These are phyloP conservation scores for Malassezia japonica DNA, from an alignment of 1,284 basidiomycete species.

Conservation along the genomic window DNA sequence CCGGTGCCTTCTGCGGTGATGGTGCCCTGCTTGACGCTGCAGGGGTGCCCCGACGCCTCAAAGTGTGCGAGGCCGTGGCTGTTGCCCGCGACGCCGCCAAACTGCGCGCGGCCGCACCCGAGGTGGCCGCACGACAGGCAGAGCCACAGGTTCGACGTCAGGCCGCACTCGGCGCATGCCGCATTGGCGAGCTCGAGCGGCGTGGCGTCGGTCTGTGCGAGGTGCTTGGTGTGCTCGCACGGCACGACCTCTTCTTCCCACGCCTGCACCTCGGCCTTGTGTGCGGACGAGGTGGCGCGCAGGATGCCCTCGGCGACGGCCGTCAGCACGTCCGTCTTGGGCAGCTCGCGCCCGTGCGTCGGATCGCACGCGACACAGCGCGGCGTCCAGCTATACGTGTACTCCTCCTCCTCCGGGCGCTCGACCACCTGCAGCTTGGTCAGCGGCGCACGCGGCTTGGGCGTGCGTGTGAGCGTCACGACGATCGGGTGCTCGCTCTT, in stretches of 20 bases:
- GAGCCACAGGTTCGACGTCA: conserved; percentile 71
- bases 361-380: conserved; percentile 60
- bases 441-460: conserved; percentile 63
- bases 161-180: conserved; percentile 31
- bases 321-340: conserved; percentile 47
- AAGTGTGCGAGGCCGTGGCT: conserved; percentile 81
- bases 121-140: conserved; percentile 85
- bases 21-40: conserved; percentile 89
- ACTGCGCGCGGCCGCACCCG: conserved; percentile 80
- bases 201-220: conserved; percentile 54
- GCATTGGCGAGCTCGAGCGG: conserved; percentile 29
- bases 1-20: conserved; percentile 89
- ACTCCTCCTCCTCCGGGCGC: conserved; percentile 80
- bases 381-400: conserved; percentile 60
- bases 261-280: conserved; percentile 85
- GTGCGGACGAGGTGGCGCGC: conserved; percentile 72
- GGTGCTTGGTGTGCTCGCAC: conserved; percentile 75
- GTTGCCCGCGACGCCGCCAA: conserved; percentile 75
- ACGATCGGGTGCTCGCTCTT: conserved; percentile 64
- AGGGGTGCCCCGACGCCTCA: conserved; percentile 63
- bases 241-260: conserved; percentile 90
- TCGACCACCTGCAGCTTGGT: conserved; percentile 76
- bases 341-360: conserved; percentile 54
- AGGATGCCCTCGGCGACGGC: conserved; percentile 64
- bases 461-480: conserved; percentile 67